Evolutionary conservation across 75 land plant species (phyloP), one percentile per base, ranked within the genome.

Genomic region (Chamaecyparis obtusa): DNA sequence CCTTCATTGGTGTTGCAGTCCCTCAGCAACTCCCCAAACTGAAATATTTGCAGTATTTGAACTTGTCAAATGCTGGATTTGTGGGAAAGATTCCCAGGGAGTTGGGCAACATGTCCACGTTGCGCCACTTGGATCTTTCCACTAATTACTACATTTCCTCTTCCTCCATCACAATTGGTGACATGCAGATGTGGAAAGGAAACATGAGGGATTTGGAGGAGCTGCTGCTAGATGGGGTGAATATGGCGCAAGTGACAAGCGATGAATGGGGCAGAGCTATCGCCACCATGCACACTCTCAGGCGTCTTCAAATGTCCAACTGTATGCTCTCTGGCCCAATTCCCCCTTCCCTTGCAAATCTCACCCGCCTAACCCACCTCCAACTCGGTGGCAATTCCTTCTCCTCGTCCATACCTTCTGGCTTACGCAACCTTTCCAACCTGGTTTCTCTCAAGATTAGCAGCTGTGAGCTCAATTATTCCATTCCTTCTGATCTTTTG

Each of bases 31-130:
- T 74, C 35, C 0, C 0, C 15, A 74, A 2, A 0, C 16, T 74
- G 15, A 74, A 74, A 2, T 10, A 14, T 11, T 33, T 74, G 76
- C 36, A 13, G 11, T 74, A 33, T 74, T 74, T 74, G 76, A 33
- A 74, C 36, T 33, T 74, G 76, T 74, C 76, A 74, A 32, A 33
- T 30, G 76, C 76, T 74, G 76, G 36, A 14, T n/a, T 88, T 88
- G 48, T 48, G 27, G 89, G 89, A 16, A 33, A 36, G n/a, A 16
- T 88, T 0, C 88, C 91, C 71, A 49, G 19, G 16, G 51, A 44
- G 11, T 33, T 90, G 35, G 91, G 91, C 10, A 90, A 90, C 69
- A 60, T 90, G 21, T 85, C 89, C 19, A 85, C 15, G n/a, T 57
- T 90, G 44, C 80, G 51, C 9, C 51, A 11, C 54, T 35, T 69